Conservation (phyloP, 1,139 yeast genomes). For the Arxiozyma heterogenica region DNA sequence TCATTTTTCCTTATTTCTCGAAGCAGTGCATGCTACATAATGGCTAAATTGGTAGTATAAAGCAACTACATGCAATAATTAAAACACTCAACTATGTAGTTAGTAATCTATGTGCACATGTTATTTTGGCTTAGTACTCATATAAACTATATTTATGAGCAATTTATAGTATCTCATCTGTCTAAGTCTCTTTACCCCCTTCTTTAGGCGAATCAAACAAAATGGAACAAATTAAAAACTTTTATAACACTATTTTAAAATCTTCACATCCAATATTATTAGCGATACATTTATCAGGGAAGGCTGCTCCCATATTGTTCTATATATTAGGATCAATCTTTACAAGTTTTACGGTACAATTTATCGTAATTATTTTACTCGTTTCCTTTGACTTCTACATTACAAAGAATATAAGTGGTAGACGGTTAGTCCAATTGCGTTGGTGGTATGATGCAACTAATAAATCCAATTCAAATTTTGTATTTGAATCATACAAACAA, state of each 20-base stretch:
- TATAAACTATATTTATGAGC: no score
- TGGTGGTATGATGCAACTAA: constrained; percentile 74
- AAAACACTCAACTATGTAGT: no score
- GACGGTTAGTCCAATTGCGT: constrained; percentile 80
- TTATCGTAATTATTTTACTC: constrained; percentile 65
- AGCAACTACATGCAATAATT: no score
- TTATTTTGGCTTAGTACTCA: no score
- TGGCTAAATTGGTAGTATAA: no score
- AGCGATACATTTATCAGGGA: constrained; percentile 25
- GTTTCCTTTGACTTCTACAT: constrained; percentile 92
- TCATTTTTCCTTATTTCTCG: no score
- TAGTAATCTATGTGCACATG: no score
- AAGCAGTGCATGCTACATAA: no score
- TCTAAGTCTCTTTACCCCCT: background rate
- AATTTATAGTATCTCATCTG: background rate
- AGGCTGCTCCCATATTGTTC: constrained; percentile 27
- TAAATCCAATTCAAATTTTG: constrained; percentile 31
- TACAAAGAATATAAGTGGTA: constrained; percentile 81
- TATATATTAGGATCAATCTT: constrained; percentile 29
- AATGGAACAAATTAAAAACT: constrained; percentile 27
- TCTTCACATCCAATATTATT: constrained; percentile 30
- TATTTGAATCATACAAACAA: constrained; percentile 30
- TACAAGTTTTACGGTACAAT: constrained; percentile 37
- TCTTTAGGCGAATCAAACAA: background rate
- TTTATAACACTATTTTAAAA: constrained; percentile 29